Percentiles rank a stretch among this genome's conserved stretches.
Evolutionary conservation across 495 filamentous ascomycete species (phyloP).

Genomic region (Trichoderma virens): DNA sequence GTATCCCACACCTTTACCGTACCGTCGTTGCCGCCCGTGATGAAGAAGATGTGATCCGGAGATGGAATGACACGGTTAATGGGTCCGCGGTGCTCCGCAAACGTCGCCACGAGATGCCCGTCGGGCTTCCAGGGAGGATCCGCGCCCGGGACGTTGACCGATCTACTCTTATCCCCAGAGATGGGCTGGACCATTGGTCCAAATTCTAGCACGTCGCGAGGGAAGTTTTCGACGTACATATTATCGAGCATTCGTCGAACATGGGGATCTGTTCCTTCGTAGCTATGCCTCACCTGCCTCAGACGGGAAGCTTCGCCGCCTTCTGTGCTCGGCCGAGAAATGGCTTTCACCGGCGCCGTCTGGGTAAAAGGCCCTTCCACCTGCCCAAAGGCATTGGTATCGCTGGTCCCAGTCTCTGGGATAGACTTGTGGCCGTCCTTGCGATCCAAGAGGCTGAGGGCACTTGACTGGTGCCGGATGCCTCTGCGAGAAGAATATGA

Average conservation of each 20-base stretch:
- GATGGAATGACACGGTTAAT: slow-evolving; percentile 77
- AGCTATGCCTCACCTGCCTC: slow-evolving; percentile 54
- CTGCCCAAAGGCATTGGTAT: slow-evolving; percentile 74
- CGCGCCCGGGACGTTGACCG: slow-evolving; percentile 34
- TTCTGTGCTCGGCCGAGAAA: slow-evolving; percentile 17
- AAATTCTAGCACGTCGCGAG: slow-evolving; percentile 67
- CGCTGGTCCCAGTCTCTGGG: slow-evolving; percentile 77
- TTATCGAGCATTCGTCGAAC: slow-evolving; percentile 79
- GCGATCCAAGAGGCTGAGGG: slow-evolving; percentile 71
- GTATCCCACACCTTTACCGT: slow-evolving; percentile 93
- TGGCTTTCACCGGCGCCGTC: slow-evolving; percentile 20
- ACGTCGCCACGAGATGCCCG: slow-evolving; percentile 75
- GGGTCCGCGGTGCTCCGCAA: slow-evolving; percentile 76
- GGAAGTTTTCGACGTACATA: slow-evolving; percentile 86
- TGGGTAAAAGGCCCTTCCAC: slow-evolving; percentile 61
- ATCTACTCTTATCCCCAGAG: slow-evolving; percentile 52
- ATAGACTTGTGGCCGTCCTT: slow-evolving; percentile 71
- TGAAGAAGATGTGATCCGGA: slow-evolving; percentile 91
- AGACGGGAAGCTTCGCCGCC: slow-evolving; percentile 25
- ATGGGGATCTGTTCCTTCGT: slow-evolving; percentile 80
- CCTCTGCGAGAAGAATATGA: slow-evolving; percentile 31
- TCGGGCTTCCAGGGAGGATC: slow-evolving; percentile 72
- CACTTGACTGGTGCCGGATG: slow-evolving; percentile 62
- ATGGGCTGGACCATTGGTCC: slow-evolving; percentile 76
- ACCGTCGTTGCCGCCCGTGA: slow-evolving; percentile 88